phyloP scores from a whole-genome alignment of 192 early-diverging fungal genomes.

The Podila clonocystis region DNA sequence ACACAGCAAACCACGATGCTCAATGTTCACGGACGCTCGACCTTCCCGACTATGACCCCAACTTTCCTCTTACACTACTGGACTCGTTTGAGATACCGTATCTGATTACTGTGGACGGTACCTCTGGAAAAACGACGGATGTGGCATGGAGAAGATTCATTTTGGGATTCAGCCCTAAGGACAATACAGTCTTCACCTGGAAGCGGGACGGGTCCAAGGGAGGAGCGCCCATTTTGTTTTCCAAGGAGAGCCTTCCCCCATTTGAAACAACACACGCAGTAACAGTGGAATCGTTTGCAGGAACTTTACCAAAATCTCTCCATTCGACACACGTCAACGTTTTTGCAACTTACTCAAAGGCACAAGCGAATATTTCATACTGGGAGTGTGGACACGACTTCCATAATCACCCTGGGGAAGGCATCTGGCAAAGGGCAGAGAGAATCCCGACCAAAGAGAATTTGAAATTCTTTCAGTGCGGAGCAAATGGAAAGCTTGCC shows the following conservation, averaged over 20 bases:
- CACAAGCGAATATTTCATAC: conserved; percentile 47
- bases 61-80: conserved; percentile 25
- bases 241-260: conserved; percentile 36
- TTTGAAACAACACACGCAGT: conserved; percentile 21
- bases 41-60: conserved; percentile 41
- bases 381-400: conserved; percentile 46
- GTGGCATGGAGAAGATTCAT: conserved; percentile 45
- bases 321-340: conserved; percentile 50
- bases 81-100: conserved; percentile 51
- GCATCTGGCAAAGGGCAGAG: conserved; percentile 30
- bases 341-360: conserved; percentile 52
- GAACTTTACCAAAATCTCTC: conserved; percentile 41
- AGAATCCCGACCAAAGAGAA: conserved; percentile 18
- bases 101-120: conserved; percentile 21
- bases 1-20: conserved; percentile 23
- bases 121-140: conserved; percentile 37
- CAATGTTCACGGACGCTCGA: conserved; percentile 28
- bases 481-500: conserved; percentile 53
- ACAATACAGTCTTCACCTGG: conserved; percentile 46
- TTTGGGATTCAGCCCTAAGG: conserved; percentile 39
- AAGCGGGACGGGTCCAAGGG: conserved; percentile 21
- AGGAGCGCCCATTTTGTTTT: conserved; percentile 31
- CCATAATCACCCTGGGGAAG: conserved; percentile 17
- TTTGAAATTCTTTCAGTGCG: conserved; percentile 48
- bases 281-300: conserved; percentile 45